phyloP scores from a whole-genome alignment of 495 filamentous ascomycete genomes.

The Talaromyces adpressus region DNA sequence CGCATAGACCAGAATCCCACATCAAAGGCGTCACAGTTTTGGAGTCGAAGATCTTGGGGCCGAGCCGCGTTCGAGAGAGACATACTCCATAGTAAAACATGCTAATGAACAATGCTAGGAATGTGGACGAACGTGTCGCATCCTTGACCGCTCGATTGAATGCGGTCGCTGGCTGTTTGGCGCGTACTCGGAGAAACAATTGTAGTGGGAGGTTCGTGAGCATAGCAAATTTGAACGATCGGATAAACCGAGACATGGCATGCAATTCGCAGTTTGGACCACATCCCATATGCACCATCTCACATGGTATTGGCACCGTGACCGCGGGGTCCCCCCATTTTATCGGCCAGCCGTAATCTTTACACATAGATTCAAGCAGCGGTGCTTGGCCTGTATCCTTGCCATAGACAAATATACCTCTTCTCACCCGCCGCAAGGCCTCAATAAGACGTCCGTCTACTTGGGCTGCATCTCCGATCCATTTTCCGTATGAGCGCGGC shows the following conservation, averaged over 20 bases:
- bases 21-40: conserved; percentile 47
- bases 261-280: conserved; percentile 75
- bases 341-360: conserved; percentile 60
- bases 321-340: conserved; percentile 71
- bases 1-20: conserved; percentile 66
- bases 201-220: conserved; percentile 78
- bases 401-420: conserved; percentile 64
- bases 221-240: conserved; percentile 69
- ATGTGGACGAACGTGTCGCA: conserved; percentile 67
- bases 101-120: conserved; percentile 73
- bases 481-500: conserved; percentile 72
- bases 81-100: conserved; percentile 89
- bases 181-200: conserved; percentile 54
- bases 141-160: conserved; percentile 47
- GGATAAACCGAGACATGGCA: conserved; percentile 60
- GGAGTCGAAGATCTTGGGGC: conserved; percentile 56
- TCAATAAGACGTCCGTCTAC: conserved; percentile 74
- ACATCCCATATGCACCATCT: conserved; percentile 79
- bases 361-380: conserved; percentile 68
- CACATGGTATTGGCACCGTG: conserved; percentile 74
- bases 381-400: conserved; percentile 67
- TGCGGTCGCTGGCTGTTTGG: conserved; percentile 33
- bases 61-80: conserved; percentile 70
- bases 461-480: conserved; percentile 73
- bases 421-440: conserved; percentile 60